Conservation (phyloP, 75 land plant genomes). For the Cryptomeria japonica region DNA sequence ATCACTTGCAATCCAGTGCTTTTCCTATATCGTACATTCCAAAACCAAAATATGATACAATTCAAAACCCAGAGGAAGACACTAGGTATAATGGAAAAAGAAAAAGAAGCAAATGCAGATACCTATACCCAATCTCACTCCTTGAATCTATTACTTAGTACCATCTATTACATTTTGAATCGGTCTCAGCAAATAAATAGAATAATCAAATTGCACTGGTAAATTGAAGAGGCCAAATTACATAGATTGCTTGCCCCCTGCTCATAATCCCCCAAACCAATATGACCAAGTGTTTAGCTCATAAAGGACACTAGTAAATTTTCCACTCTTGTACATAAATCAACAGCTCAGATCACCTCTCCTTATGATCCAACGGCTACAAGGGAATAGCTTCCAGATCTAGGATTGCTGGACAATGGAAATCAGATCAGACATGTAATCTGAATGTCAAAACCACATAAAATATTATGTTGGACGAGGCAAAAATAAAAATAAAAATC, state of each 20-base stretch:
- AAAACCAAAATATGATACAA: not conserved
- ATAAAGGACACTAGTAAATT: too few species aligned
- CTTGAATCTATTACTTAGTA: not conserved
- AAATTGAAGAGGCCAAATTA: not conserved
- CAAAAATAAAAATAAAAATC: too few species aligned
- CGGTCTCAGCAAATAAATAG: not conserved
- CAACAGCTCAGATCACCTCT: too few species aligned
- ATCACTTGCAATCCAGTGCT: not conserved
- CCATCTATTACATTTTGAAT: not conserved
- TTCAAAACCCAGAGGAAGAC: not conserved
- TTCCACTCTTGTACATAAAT: too few species aligned
- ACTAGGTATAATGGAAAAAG: too few species aligned
- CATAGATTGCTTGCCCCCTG: not conserved
- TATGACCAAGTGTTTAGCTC: not conserved
- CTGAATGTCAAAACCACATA: too few species aligned
- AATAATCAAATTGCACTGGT: too few species aligned
- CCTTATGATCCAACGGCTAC: too few species aligned
- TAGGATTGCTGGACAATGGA: too few species aligned
- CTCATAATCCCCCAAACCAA: not conserved
- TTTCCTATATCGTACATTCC: not conserved
- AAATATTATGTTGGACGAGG: too few species aligned
- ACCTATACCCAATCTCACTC: not conserved
- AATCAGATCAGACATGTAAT: too few species aligned
- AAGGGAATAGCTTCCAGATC: too few species aligned
- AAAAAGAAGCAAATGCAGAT: not conserved